A percentile compares a stretch with the other conserved stretches of the same genome.
Evolutionary conservation across 2,329 filamentous ascomycete genomes (phyloP).

Genomic region (Penicillium hesseltinei): DNA sequence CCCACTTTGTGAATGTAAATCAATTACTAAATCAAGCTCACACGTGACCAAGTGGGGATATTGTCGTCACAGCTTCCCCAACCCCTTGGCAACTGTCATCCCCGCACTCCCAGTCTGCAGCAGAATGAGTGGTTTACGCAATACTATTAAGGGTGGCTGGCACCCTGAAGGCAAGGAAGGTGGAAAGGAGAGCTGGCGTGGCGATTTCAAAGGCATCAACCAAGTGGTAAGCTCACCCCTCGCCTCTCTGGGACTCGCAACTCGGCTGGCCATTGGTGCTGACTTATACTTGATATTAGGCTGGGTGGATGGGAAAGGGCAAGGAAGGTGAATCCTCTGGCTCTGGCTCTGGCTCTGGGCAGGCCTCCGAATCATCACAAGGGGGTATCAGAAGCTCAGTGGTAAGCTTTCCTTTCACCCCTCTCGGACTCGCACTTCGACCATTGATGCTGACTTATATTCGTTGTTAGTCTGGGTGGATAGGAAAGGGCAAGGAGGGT

Average conservation of each 20-base stretch:
- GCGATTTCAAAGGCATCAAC: slow-evolving; percentile 58
- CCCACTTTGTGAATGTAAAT: not conserved
- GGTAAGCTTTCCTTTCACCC: slow-evolving; percentile 38
- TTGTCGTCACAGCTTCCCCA: not conserved
- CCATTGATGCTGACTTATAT: slow-evolving; percentile 16
- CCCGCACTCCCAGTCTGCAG: not conserved
- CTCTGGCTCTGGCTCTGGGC: not conserved
- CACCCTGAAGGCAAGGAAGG: slow-evolving; percentile 55
- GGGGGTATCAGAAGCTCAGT: slow-evolving; percentile 32
- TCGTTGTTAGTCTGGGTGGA: slow-evolving; percentile 53
- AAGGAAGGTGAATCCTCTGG: slow-evolving; percentile 44
- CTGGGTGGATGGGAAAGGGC: slow-evolving; percentile 59
- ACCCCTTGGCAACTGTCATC: not conserved
- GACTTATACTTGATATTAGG: slow-evolving; percentile 38
- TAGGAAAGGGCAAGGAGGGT: slow-evolving; percentile 54
- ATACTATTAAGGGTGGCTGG: slow-evolving; percentile 53
- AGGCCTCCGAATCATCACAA: not conserved
- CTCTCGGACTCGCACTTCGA: slow-evolving; percentile 2
- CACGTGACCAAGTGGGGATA: slow-evolving; percentile 6
- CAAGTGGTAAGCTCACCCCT: slow-evolving; percentile 49
- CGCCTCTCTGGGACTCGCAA: slow-evolving; percentile 2
- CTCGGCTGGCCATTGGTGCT: slow-evolving; percentile 13
- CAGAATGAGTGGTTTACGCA: slow-evolving; percentile 49
- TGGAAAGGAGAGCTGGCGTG: slow-evolving; percentile 54
- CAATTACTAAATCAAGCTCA: not conserved